Percentiles rank a stretch among this genome's conserved stretches.
Conservation (phyloP, 352 stramenopile genomes). For the Globisporangium emineosum region DNA sequence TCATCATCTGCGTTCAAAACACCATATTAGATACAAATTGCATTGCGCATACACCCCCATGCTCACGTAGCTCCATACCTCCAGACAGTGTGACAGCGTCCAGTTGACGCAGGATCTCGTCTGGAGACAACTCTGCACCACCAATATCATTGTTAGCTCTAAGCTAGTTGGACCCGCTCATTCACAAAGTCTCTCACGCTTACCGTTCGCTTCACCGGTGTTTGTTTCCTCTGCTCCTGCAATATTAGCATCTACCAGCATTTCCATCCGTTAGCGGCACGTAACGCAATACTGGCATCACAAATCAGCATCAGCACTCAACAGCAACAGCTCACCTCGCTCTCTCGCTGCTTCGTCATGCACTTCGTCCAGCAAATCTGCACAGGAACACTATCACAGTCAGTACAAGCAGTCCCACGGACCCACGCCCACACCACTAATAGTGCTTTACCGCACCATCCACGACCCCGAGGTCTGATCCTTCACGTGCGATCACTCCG, state of each 20-base stretch:
- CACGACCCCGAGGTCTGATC: slow-evolving; percentile 1
- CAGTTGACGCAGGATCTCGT: slow-evolving; percentile 36
- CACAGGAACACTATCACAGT: not conserved
- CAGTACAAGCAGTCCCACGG: not conserved
- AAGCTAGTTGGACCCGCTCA: not conserved
- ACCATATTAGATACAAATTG: not conserved
- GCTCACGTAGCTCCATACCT: not conserved
- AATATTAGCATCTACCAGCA: not conserved
- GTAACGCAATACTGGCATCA: not conserved
- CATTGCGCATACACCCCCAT: not conserved
- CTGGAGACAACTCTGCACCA: slow-evolving; percentile 19
- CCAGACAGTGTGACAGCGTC: slow-evolving; percentile 20
- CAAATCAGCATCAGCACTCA: not conserved
- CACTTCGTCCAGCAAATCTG: slow-evolving; percentile 18
- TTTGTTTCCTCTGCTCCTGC: not conserved
- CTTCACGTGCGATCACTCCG: not conserved
- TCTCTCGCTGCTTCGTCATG: slow-evolving; percentile 6
- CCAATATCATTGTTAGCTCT: not conserved
- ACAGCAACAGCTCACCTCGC: not conserved
- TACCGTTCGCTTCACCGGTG: not conserved
- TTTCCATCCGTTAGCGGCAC: not conserved
- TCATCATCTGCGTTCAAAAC: slow-evolving; percentile 4
- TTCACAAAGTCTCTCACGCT: not conserved
- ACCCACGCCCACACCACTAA: too few relatives aligned
- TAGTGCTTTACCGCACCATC: not conserved